Conservation (phyloP, 1,284 basidiomycete species). For the Cystobasidium pallidum region DNA sequence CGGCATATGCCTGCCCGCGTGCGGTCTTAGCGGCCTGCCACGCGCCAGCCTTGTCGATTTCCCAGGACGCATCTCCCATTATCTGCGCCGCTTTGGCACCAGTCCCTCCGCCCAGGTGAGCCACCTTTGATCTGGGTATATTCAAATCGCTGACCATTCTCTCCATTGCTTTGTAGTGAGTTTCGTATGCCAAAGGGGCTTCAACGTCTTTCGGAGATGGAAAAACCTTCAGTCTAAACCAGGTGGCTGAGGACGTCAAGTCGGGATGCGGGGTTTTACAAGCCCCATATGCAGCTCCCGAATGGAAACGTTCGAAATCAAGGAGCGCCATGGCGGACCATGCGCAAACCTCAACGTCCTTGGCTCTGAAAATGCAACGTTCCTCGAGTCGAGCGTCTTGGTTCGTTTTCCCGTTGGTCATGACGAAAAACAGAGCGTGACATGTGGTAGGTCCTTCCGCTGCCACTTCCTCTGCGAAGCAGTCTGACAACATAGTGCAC, state of each 20-base stretch:
- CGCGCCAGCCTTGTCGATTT: slow-evolving; percentile 24
- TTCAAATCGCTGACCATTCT: slow-evolving; percentile 18
- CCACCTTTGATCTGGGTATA: slow-evolving; percentile 19
- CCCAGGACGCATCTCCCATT: not conserved
- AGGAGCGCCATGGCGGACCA: slow-evolving; percentile 9
- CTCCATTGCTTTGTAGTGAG: slow-evolving; percentile 20
- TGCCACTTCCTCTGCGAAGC: no score
- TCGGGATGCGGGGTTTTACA: not conserved
- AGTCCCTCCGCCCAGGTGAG: slow-evolving; percentile 19
- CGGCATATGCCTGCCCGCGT: slow-evolving; percentile 1
- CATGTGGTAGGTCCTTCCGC: not conserved
- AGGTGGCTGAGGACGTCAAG: not conserved
- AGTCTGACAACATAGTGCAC: not conserved
- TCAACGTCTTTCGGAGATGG: not conserved
- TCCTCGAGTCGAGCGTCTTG: slow-evolving; percentile 10
- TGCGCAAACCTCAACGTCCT: not conserved
- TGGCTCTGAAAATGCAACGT: not conserved
- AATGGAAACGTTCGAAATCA: slow-evolving; percentile 2
- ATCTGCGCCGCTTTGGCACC: slow-evolving; percentile 24
- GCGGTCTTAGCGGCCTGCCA: slow-evolving; percentile 28
- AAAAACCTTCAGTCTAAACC: slow-evolving; percentile 15
- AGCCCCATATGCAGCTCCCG: not conserved
- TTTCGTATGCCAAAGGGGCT: not conserved
- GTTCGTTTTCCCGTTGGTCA: slow-evolving; percentile 18
- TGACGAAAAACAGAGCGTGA: slow-evolving; percentile 21